A percentile compares a stretch with the other conserved stretches of the same genome.
Evolutionary conservation across 768 basidiomycete species (phyloP).

Genomic region (Cystofilobasidium ferigula): DNA sequence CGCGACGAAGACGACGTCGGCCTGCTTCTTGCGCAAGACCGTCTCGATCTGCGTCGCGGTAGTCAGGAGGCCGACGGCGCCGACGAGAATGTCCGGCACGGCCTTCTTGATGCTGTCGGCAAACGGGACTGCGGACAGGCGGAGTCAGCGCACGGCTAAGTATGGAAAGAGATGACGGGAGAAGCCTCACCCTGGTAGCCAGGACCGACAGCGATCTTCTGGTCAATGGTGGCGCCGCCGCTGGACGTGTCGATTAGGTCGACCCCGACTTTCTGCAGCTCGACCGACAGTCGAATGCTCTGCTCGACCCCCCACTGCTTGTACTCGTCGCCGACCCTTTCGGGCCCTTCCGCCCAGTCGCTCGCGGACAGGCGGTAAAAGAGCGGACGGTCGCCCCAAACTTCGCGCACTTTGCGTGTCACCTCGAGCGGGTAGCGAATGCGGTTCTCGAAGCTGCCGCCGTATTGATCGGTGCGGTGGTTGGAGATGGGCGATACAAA

Average conservation of each 20-base stretch:
- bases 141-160: not conserved
- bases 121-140: conserved; percentile 12
- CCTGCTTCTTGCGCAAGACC: conserved; percentile 54
- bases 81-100: conserved; percentile 39
- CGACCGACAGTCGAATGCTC: conserved; percentile 49
- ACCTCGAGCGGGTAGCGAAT: conserved; percentile 57
- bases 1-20: conserved; percentile 59
- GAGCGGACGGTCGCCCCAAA: conserved; percentile 58
- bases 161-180: not conserved
- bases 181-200: conserved; percentile 18
- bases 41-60: conserved; percentile 53
- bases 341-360: conserved; percentile 56
- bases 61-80: conserved; percentile 64
- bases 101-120: conserved; percentile 32
- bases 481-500: conserved; percentile 71
- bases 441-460: conserved; percentile 63
- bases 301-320: conserved; percentile 70
- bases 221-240: conserved; percentile 55
- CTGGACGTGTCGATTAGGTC: conserved; percentile 65
- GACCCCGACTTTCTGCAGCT: conserved; percentile 51
- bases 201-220: conserved; percentile 45
- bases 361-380: conserved; percentile 60
- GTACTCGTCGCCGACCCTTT: conserved; percentile 46
- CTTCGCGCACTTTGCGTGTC: conserved; percentile 45
- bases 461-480: conserved; percentile 57